Evolutionary conservation across 208 protist genomes (phyloP), one percentile per base, ranked within the genome.

Genomic region (Leishmania aethiopica): DNA sequence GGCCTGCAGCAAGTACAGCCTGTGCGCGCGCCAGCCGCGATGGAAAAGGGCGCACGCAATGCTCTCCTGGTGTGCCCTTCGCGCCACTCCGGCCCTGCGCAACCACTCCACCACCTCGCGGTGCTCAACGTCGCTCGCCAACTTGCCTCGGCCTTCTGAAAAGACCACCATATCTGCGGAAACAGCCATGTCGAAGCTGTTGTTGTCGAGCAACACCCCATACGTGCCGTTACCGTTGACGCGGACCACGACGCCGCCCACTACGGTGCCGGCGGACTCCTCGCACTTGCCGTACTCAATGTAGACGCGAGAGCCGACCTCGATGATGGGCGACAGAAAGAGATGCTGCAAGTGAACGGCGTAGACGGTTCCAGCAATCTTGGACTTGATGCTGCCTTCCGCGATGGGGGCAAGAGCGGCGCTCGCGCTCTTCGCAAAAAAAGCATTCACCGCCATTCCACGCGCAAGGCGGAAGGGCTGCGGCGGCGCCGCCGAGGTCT

Each of bases 211-310:
- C 71, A 97, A 80, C 6, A 97, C 92, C 17, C 77, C 85, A 74
- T 90, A 90, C 28, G 95, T 96, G 7, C 91, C 89, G 79, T 96
- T 96, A 8, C 90, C 92, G 84, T 96, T 95, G 15, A 96, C 91
- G 15, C 90, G 91, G 19, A 90, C 95, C 76, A 95, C 91, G 0
- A 96, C 75, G 42, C 95, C 93, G 11, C 91, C 92, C 57, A 91
- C 86, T 49, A 93, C 86, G 64, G 81, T 79, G 19, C 84, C 86
- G 1, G 49, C 42, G 57, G 79, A 80, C 77, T 76, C 77, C 69
- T 89, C 73, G 25, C 82, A 86, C 78, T 73, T 85, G 45, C 86
- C 91, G 72, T 92, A 91, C 74, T 88, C 88, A 37, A 97, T 80
- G 69, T 92, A 90, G 45, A 97, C 94, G 35, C 94, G 90, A 8